Percentiles rank a stretch among this genome's conserved stretches.
phyloP scores from a whole-genome alignment of 1,284 basidiomycete genomes.

The Rhodotorula glutinis region DNA sequence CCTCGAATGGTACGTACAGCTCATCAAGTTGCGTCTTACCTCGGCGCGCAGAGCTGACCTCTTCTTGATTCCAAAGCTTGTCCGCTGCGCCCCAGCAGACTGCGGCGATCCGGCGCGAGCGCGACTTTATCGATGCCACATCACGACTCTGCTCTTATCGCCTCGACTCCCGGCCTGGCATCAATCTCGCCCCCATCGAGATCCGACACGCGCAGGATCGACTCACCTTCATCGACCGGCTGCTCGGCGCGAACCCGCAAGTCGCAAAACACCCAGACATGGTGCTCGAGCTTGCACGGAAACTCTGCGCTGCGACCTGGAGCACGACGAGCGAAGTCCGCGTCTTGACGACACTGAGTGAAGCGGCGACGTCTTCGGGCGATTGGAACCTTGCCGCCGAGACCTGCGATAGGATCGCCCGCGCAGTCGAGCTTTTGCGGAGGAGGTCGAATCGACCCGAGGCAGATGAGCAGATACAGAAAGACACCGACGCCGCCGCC shows the following conservation, averaged over 20 bases:
- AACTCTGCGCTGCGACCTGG: conserved; percentile 68
- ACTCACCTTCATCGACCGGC: conserved; percentile 68
- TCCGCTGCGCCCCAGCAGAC: conserved; percentile 63
- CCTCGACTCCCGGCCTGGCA: conserved; percentile 63
- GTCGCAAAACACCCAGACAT: conserved; percentile 86
- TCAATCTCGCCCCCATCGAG: conserved; percentile 79
- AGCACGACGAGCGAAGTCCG: conserved; percentile 72
- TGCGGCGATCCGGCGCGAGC: conserved; percentile 63
- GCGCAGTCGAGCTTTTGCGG: conserved; percentile 57
- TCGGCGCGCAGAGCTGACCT: too few species aligned
- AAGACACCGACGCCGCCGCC: conserved; percentile 56
- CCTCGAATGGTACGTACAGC: conserved; percentile 71
- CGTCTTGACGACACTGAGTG: conserved; percentile 79
- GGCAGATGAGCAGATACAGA: conserved; percentile 38
- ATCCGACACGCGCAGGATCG: conserved; percentile 83
- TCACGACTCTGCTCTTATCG: conserved; percentile 79
- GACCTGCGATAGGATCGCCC: conserved; percentile 68
- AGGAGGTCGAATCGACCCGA: neutral
- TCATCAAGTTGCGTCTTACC: neutral
- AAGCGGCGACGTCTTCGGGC: conserved; percentile 72
- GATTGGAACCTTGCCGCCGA: conserved; percentile 73
- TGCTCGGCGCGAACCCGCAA: conserved; percentile 74
- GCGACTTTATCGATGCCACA: conserved; percentile 91
- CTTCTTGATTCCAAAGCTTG: conserved; percentile 55
- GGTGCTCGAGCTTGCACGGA: conserved; percentile 78